Base-by-base conservation (phyloP, 1,284 basidiomycete genomes). In the Cutaneotrichosporon mucoides region DNA sequence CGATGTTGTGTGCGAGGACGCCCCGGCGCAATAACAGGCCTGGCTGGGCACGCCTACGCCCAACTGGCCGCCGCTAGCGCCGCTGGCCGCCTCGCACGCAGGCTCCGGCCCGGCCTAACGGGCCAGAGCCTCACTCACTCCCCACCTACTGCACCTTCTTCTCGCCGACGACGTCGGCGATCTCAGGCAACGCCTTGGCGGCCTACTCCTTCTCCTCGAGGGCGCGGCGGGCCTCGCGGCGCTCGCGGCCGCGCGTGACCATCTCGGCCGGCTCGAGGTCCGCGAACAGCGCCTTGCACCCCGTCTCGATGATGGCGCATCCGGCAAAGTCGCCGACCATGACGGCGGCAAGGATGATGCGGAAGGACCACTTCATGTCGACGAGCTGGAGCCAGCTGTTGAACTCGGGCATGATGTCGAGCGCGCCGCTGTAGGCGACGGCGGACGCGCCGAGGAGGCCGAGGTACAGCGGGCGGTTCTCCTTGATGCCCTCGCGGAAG, bases 371-470 rank as follows among this genome's bases (percentile, higher is more conserved):
- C 48, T 86, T 79, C 92, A 99, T 95, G 76, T 90, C 90, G 34
- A 97, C 92, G 43, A 99, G 88, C 79, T 99, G 95, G 46, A 99
- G 82, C 95, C 95, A 99, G 41, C 89, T 82, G 77, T 96, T 99
- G 65, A 98, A 75, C 78, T 99, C 96, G 1, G 96, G 95, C 72
- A 97, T 81, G 67, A 98, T 88, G 76, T 99, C 92, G 1, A 88
- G 91, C 6, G 92, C 85, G 38, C 93, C 93, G n/a, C 84, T 89
- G 79, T 96, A 90, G 7, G 94, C 94, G 10, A 97, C 92, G 3
- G 85, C 84, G 59, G 86, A 86, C 24, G 90, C 93, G 16, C 88
- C 89, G 46, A 95, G 81, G 10, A 97, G 84, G 44, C 93, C 93
- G 80, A 87, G 96, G 77, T 86, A 95, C n/a, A 97, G 77, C 4